Evolutionary conservation across 2,329 filamentous ascomycete genomes (phyloP).

Genomic region (Paraconiothyrium brasiliense): DNA sequence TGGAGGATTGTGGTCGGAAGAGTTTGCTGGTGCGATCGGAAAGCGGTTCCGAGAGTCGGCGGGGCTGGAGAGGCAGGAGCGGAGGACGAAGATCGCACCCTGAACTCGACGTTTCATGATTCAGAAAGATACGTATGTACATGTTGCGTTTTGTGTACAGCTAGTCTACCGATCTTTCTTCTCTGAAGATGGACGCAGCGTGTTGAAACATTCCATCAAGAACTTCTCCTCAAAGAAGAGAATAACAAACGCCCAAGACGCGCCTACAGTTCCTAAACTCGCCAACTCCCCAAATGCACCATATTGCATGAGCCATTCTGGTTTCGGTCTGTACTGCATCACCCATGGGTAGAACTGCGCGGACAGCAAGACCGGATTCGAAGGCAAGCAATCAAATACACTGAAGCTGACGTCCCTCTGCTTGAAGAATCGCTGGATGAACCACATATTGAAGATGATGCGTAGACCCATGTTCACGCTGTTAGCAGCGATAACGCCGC

Average conservation of each 20-base stretch:
- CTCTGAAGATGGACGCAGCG: constrained; percentile 34
- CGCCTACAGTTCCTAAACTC: constrained; percentile 49
- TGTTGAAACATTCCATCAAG: constrained; percentile 45
- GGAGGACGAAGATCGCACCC: neutral
- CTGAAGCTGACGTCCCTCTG: constrained; percentile 29
- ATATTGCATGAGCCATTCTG: constrained; percentile 40
- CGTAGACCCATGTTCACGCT: constrained; percentile 88
- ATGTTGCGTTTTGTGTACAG: neutral
- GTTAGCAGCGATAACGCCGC: constrained; percentile 86
- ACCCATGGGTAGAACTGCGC: constrained; percentile 50
- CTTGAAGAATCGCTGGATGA: constrained; percentile 64
- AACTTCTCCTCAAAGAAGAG: constrained; percentile 45
- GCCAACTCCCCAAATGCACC: constrained; percentile 55
- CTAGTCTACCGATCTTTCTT: constrained; percentile 9
- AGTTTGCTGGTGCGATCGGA: constrained; percentile 3
- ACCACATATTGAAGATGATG: constrained; percentile 80
- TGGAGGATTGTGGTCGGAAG: constrained; percentile 30
- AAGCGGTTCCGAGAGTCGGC: neutral
- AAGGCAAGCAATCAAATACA: constrained; percentile 32
- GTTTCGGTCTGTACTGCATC: constrained; percentile 42
- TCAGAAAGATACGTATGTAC: neutral
- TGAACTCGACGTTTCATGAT: neutral
- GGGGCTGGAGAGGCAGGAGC: constrained; percentile 25
- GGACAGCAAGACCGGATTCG: constrained; percentile 45
- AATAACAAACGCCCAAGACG: constrained; percentile 45